A percentile compares a stretch with the other conserved stretches of the same genome.
Evolutionary conservation across 768 basidiomycete genomes (phyloP).

Genomic region (Podaxis sp.): DNA sequence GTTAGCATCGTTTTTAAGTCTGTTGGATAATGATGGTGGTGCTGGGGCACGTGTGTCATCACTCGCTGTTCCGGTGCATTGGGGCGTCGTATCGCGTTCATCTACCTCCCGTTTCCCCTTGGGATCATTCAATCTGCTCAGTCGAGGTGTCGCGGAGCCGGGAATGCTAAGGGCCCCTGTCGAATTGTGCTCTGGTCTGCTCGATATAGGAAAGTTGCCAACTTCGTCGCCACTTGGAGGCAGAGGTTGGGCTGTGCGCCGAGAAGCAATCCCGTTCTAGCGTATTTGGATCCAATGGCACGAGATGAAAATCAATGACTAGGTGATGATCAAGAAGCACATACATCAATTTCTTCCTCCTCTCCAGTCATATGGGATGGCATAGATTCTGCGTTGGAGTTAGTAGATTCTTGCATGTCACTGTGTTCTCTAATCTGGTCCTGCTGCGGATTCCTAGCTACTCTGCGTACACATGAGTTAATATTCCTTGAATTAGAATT

Average conservation of each 20-base stretch:
- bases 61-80: background rate
- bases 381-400: background rate
- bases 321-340: background rate
- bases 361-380: background rate
- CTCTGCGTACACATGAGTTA: background rate
- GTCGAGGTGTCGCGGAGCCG: background rate
- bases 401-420: background rate
- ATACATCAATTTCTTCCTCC: constrained; percentile 3
- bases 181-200: background rate
- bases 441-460: background rate
- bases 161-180: background rate
- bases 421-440: background rate
- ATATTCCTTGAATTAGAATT: background rate
- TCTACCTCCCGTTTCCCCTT: background rate
- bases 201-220: background rate
- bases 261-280: background rate
- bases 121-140: background rate
- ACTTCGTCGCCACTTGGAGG: background rate
- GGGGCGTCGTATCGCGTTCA: background rate
- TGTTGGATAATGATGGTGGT: background rate
- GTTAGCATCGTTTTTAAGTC: background rate
- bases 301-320: background rate
- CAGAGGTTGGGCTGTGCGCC: background rate
- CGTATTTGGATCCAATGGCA: background rate
- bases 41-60: background rate